Percentiles rank a stretch among this genome's conserved stretches.
These are phyloP conservation scores for Populus deltoides DNA, from an alignment of 345 rosid species.

Conservation along the genomic window DNA sequence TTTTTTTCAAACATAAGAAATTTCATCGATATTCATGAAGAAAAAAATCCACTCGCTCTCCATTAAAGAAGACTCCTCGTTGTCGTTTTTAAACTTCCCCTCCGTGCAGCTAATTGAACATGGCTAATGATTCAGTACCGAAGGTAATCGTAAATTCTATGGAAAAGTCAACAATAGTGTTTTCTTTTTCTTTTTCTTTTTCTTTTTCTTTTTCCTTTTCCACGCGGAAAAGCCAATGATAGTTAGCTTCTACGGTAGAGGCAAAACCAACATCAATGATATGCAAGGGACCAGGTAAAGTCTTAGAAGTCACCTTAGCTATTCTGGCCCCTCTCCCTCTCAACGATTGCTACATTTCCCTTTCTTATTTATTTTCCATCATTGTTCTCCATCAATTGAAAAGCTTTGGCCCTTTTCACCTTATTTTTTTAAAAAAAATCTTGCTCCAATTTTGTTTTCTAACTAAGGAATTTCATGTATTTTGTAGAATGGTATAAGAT, in stretches of 20 bases:
- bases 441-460: not conserved
- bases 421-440: not conserved
- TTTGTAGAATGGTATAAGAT: no score
- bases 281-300: not conserved
- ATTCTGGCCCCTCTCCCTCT: not conserved
- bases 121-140: no score
- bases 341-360: not conserved
- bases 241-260: constrained; percentile 9
- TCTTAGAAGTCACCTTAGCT: constrained; percentile 13
- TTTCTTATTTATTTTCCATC: not conserved
- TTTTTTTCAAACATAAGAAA: no score
- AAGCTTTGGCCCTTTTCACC: not conserved
- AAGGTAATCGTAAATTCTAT: not conserved
- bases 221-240: not conserved
- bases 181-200: no score
- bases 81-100: no score
- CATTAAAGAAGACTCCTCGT: no score
- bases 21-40: no score
- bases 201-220: no score
- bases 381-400: not conserved
- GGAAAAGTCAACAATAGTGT: not conserved
- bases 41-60: no score
- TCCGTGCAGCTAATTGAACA: no score
- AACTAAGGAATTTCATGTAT: not conserved
- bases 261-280: not conserved